Evolutionary conservation across 208 protist genomes (phyloP).

Genomic region (Porcisia hertigi): DNA sequence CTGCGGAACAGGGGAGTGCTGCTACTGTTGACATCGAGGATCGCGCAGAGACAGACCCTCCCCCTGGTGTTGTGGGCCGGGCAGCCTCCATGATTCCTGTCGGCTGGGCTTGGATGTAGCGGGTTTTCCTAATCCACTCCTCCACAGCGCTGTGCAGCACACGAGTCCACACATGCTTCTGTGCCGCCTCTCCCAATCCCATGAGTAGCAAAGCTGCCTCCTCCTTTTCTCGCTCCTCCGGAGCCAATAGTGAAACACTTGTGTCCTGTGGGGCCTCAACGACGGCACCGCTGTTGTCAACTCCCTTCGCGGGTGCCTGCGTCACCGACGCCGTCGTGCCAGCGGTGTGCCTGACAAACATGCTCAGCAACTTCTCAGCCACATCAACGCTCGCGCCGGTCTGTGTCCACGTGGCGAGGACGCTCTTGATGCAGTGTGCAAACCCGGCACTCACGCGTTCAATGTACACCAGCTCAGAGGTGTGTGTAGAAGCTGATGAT

Average conservation of each 20-base stretch:
- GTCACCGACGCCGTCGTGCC: not conserved
- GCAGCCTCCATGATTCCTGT: not conserved
- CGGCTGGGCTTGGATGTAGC: conserved; percentile 9
- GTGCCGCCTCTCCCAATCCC: not conserved
- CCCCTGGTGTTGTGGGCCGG: not conserved
- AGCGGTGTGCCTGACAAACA: not conserved
- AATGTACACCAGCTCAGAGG: not conserved
- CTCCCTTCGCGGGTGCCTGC: not conserved
- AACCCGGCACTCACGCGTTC: conserved; percentile 7
- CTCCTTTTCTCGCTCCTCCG: not conserved
- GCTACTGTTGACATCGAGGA: not conserved
- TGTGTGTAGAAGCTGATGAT: not conserved
- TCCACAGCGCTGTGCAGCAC: conserved; percentile 6
- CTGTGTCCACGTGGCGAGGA: conserved; percentile 28
- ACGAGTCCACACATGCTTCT: conserved; percentile 15
- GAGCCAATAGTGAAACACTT: not conserved
- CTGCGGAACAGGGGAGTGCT: not conserved
- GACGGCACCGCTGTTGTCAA: not conserved
- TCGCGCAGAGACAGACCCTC: not conserved
- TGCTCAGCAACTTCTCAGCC: conserved; percentile 5
- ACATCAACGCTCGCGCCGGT: conserved; percentile 1
- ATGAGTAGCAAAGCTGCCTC: not conserved
- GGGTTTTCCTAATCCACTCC: conserved; percentile 13
- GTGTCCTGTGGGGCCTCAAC: not conserved
- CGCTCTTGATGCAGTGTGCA: conserved; percentile 8